These are phyloP conservation scores for Hermanozyma aechmeae DNA, from an alignment of 805 yeast genomes.

Conservation along the genomic window DNA sequence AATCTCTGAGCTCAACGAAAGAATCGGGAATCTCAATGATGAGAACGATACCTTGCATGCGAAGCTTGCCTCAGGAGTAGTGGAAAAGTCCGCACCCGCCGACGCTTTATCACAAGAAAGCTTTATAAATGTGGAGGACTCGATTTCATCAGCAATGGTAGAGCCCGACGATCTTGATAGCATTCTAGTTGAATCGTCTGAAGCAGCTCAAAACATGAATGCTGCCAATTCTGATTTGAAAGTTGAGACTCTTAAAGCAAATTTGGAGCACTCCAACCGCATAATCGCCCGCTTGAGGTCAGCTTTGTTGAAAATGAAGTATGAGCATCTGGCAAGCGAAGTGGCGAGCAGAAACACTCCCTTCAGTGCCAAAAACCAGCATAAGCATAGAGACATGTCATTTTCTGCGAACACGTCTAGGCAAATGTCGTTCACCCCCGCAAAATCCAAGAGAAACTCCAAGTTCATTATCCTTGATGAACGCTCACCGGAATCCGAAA, in stretches of 20 bases:
- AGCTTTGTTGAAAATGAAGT: constrained; percentile 34
- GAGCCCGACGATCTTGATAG: constrained; percentile 23
- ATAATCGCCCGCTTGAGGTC: constrained; percentile 53
- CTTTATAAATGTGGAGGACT: too few species aligned
- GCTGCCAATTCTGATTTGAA: constrained; percentile 42
- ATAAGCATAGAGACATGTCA: constrained; percentile 7
- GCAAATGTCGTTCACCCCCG: constrained; percentile 24
- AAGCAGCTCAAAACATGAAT: constrained; percentile 14
- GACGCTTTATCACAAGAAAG: too few species aligned
- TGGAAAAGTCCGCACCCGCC: constrained; percentile 6
- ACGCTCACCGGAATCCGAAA: too few species aligned
- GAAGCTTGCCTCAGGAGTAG: constrained; percentile 17
- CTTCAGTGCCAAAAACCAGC: constrained; percentile 8
- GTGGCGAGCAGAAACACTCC: constrained; percentile 17
- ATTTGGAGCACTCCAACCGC: constrained; percentile 55
- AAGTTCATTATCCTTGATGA: constrained; percentile 20
- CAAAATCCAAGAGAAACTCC: constrained; percentile 28
- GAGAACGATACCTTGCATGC: constrained; percentile 54
- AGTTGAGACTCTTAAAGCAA: constrained; percentile 55
- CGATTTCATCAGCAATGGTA: not conserved
- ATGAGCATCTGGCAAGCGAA: too few species aligned
- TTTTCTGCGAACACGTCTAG: constrained; percentile 7
- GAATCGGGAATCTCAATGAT: constrained; percentile 54
- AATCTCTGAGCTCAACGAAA: constrained; percentile 37
- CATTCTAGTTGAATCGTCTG: constrained; percentile 18